These are phyloP conservation scores for Vitis riparia DNA, from an alignment of 164 flowering plant species.

Conservation along the genomic window DNA sequence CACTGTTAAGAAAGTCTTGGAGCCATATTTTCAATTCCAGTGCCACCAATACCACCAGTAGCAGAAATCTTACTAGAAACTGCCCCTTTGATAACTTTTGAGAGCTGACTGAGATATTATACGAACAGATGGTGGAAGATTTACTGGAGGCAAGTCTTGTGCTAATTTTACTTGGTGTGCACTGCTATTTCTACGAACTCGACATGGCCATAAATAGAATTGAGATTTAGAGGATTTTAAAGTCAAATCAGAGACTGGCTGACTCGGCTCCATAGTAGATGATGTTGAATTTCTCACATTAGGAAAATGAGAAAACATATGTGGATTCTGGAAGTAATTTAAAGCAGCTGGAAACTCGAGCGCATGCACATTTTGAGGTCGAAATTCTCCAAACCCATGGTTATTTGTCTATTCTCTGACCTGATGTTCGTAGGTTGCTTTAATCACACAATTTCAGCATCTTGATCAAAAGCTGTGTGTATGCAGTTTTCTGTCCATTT, in stretches of 20 bases:
- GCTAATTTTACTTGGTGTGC: constrained; percentile 71
- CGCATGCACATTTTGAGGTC: constrained; percentile 11
- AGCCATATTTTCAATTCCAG: constrained; percentile 27
- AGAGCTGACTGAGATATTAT: constrained; percentile 76
- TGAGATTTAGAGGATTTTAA: constrained; percentile 32
- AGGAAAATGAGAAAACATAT: constrained; percentile 23
- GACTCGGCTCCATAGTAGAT: constrained; percentile 21
- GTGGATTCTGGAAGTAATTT: constrained; percentile 15
- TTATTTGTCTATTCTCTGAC: constrained; percentile 15
- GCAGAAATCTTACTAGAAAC: constrained; percentile 25
- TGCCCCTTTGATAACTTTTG: constrained; percentile 31
- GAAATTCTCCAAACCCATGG: constrained; percentile 18
- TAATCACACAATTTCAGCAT: too few species aligned
- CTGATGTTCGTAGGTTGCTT: too few species aligned
- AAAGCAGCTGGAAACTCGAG: constrained; percentile 26
- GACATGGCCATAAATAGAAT: constrained; percentile 40
- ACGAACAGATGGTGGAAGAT: constrained; percentile 91
- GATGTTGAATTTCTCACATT: constrained; percentile 19
- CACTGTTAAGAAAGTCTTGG: constrained; percentile 20
- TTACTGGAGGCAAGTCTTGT: constrained; percentile 88
- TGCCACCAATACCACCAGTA: constrained; percentile 14
- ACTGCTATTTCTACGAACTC: constrained; percentile 46
- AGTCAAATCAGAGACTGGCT: constrained; percentile 21
- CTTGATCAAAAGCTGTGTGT: too few species aligned
- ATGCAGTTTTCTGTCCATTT: too few species aligned